Evolutionary conservation across 2,329 filamentous ascomycete species (phyloP).

Genomic region (Colletotrichum filicis): DNA sequence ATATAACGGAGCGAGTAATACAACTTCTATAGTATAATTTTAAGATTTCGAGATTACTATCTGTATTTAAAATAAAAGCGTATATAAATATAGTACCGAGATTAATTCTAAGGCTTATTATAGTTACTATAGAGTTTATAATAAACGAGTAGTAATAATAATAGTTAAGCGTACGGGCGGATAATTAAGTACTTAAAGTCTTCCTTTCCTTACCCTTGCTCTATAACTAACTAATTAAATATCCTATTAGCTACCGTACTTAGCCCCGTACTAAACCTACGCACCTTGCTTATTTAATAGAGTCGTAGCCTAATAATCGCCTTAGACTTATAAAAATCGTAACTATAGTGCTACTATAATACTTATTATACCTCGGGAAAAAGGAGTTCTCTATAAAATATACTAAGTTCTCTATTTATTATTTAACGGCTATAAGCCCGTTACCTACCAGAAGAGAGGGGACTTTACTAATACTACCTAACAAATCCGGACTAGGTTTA

Average conservation of each 20-base stretch:
- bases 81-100: not conserved
- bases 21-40: not conserved
- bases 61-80: not conserved
- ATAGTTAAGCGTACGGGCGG: too few relatives aligned
- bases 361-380: not conserved
- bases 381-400: not conserved
- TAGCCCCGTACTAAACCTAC: too few relatives aligned
- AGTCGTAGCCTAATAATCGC: too few relatives aligned
- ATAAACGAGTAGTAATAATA: too few relatives aligned
- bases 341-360: too few relatives aligned
- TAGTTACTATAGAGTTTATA: too few relatives aligned
- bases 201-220: too few relatives aligned
- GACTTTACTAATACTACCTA: not conserved
- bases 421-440: not conserved
- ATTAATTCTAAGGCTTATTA: not conserved
- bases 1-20: not conserved
- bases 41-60: not conserved
- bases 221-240: too few relatives aligned
- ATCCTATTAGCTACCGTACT: too few relatives aligned
- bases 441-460: not conserved
- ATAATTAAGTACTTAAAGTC: too few relatives aligned
- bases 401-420: slow-evolving; percentile 1
- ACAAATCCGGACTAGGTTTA: not conserved
- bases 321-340: too few relatives aligned
- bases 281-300: too few relatives aligned